Evolutionary conservation across 208 protist genomes (phyloP).

Genomic region (Trypanosoma scelopori): DNA sequence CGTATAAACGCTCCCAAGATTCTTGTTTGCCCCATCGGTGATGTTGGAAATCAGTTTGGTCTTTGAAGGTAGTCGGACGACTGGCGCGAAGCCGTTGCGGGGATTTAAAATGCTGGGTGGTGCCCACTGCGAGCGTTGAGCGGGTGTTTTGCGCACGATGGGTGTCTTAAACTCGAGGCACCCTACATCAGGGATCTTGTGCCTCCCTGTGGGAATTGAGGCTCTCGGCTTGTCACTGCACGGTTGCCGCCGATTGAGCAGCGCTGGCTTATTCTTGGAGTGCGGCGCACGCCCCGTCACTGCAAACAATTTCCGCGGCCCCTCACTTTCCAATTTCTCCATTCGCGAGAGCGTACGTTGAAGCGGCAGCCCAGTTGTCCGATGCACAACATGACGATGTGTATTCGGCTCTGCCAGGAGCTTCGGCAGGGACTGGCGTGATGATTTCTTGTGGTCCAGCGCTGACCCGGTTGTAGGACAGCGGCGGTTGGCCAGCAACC

Average conservation of each 20-base stretch:
- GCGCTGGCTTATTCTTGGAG: no score
- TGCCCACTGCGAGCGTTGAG: background rate
- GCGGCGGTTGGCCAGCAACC: background rate
- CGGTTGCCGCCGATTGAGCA: no score
- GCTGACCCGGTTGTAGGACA: constrained; percentile 8
- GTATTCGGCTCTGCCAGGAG: background rate
- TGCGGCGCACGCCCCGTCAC: no score
- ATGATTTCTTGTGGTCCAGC: background rate
- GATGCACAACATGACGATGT: background rate
- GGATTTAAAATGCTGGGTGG: background rate
- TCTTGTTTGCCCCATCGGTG: background rate
- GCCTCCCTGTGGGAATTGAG: no score
- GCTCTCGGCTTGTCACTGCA: no score
- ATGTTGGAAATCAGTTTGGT: background rate
- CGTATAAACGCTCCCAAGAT: background rate
- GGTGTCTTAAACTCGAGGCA: background rate
- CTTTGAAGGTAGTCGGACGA: background rate
- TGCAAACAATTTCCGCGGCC: background rate
- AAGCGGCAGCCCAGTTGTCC: no score
- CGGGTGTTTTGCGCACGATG: background rate
- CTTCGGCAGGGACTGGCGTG: background rate
- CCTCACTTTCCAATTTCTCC: background rate
- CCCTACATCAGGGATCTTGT: no score
- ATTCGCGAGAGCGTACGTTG: no score
- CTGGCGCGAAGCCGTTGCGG: background rate